These are phyloP conservation scores for Asclepias syriaca DNA, from an alignment of 257 asterid species.

Conservation along the genomic window DNA sequence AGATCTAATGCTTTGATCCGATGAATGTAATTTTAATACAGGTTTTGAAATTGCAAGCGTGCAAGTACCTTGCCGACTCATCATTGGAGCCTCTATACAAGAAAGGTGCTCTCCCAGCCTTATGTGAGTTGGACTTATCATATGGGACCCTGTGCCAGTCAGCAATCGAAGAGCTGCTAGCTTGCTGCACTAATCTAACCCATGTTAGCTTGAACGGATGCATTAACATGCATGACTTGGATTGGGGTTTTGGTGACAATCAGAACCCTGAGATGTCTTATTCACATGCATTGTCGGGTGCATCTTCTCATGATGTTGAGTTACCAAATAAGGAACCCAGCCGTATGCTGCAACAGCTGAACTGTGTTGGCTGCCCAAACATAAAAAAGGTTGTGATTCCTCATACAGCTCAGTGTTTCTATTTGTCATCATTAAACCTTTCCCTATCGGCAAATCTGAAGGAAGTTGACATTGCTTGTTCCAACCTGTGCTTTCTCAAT, in stretches of 20 bases:
- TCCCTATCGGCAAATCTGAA: constrained; percentile 81
- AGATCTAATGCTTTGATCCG: background rate
- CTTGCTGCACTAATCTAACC: constrained; percentile 77
- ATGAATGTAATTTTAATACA: constrained; percentile 12
- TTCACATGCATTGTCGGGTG: constrained; percentile 13
- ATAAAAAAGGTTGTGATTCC: constrained; percentile 89
- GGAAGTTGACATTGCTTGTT: constrained; percentile 89
- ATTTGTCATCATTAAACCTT: constrained; percentile 70
- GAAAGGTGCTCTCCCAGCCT: constrained; percentile 79
- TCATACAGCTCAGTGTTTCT: constrained; percentile 65
- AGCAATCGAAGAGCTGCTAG: constrained; percentile 88
- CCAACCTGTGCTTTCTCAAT: constrained; percentile 71
- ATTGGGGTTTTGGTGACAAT: constrained; percentile 56
- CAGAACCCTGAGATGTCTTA: constrained; percentile 25
- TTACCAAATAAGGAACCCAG: constrained; percentile 30
- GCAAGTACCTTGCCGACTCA: constrained; percentile 82
- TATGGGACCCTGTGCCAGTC: constrained; percentile 88
- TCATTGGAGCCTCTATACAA: constrained; percentile 91
- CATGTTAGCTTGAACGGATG: constrained; percentile 96
- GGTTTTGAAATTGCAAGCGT: constrained; percentile 99
- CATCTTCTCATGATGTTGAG: constrained; percentile 16
- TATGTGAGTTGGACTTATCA: constrained; percentile 83
- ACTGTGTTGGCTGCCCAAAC: constrained; percentile 93
- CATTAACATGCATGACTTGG: constrained; percentile 85
- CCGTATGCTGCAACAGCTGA: constrained; percentile 74